These are phyloP conservation scores for Fusarium heterosporum DNA, from an alignment of 2,329 filamentous ascomycete genomes.

Conservation along the genomic window DNA sequence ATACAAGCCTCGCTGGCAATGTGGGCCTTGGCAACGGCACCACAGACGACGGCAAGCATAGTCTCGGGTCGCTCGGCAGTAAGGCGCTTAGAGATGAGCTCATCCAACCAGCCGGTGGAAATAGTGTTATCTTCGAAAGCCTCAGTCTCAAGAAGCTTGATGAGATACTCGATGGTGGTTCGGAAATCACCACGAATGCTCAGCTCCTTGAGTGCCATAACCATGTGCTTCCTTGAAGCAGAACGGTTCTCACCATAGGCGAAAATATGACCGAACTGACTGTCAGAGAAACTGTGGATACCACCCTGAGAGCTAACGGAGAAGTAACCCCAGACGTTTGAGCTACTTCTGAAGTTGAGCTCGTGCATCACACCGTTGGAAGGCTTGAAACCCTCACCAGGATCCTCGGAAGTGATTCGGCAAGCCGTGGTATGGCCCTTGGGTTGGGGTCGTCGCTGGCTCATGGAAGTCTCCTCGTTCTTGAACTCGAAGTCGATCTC, in stretches of 20 bases:
- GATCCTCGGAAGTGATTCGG: conserved; percentile 98
- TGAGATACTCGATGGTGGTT: conserved; percentile 98
- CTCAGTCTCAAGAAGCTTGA: conserved; percentile 97
- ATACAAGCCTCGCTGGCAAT: conserved; percentile 92
- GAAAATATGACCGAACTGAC: conserved; percentile 99
- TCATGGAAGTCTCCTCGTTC: conserved; percentile 82
- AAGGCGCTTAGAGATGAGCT: conserved; percentile 97
- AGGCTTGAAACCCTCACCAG: conserved; percentile 99
- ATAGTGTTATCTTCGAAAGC: conserved; percentile 99
- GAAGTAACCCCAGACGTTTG: conserved; percentile 99
- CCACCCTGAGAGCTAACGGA: conserved; percentile 96
- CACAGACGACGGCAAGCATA: conserved; percentile 93
- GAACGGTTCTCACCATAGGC: conserved; percentile 98
- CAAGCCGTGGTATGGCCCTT: conserved; percentile 98
- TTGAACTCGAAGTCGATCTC: conserved; percentile 98
- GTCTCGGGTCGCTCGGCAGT: conserved; percentile 95
- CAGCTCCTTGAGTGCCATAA: conserved; percentile 96
- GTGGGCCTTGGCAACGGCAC: conserved; percentile 94
- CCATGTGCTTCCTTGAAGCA: conserved; percentile 98
- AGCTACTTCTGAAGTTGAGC: conserved; percentile 97
- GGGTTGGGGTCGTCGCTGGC: conserved; percentile 88
- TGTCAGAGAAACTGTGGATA: conserved; percentile 99
- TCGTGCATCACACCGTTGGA: conserved; percentile 99
- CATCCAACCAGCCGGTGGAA: conserved; percentile 97
- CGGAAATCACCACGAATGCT: conserved; percentile 99